Evolutionary conservation across 176 grass and related monocot species (phyloP).

Genomic region (Oryza brachyantha): DNA sequence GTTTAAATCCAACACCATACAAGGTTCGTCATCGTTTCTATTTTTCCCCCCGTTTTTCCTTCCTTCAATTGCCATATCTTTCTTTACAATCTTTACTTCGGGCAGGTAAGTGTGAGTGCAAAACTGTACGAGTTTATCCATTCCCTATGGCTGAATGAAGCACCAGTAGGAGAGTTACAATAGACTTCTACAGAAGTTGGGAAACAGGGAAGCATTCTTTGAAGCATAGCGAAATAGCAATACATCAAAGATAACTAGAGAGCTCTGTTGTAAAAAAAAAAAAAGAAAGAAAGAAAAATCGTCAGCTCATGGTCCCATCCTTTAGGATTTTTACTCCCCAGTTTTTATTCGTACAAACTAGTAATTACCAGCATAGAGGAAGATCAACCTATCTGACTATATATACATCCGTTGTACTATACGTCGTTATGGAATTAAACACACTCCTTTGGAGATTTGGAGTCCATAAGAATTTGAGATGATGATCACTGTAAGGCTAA

Average conservation of each 20-base stretch:
- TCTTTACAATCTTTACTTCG: constrained; percentile 7
- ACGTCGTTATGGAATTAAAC: not conserved
- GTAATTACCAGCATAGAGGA: constrained; percentile 22
- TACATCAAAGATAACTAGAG: constrained; percentile 10
- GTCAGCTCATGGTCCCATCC: constrained; percentile 3
- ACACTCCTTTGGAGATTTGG: not conserved
- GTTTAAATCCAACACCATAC: constrained; percentile 95
- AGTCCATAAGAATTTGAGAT: constrained; percentile 2
- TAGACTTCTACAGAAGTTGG: constrained; percentile 41
- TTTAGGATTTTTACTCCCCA: constrained; percentile 31
- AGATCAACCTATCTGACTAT: constrained; percentile 12
- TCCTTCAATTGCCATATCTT: not conserved
- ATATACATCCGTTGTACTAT: constrained; percentile 37
- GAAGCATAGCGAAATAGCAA: constrained; percentile 18
- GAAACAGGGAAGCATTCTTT: constrained; percentile 38
- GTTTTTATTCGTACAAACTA: constrained; percentile 13
- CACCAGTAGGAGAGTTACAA: constrained; percentile 79
- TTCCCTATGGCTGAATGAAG: constrained; percentile 83
- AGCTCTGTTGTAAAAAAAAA: constrained; percentile 9
- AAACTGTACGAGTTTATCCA: constrained; percentile 95
- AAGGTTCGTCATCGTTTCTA: constrained; percentile 57
- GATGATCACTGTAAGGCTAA: not conserved
- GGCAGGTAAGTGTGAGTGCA: constrained; percentile 80
- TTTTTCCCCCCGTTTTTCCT: not conserved
- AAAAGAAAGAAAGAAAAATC: not conserved